A percentile compares a stretch with the other conserved stretches of the same genome.
phyloP scores from a whole-genome alignment of 176 grass and related monocot genomes.

The Eremochloa ophiuroides region DNA sequence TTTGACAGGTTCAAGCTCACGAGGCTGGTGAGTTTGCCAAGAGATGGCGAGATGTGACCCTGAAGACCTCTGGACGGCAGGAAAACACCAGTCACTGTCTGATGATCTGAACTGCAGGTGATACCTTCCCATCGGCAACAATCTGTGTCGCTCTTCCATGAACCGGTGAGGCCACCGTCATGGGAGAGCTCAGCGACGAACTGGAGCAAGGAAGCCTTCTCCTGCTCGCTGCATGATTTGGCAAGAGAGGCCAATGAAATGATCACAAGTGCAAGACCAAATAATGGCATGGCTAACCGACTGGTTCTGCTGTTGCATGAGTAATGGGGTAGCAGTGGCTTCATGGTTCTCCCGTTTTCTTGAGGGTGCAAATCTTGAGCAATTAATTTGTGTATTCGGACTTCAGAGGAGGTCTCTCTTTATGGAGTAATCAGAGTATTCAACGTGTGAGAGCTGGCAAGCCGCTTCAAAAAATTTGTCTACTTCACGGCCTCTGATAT shows the following conservation, averaged over 20 bases:
- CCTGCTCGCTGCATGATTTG: constrained; percentile 7
- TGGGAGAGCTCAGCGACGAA: constrained; percentile 20
- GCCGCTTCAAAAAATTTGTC: not conserved
- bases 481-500: not conserved
- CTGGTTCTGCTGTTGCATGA: not conserved
- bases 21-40: constrained; percentile 22
- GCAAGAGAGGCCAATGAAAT: not conserved
- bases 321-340: not conserved
- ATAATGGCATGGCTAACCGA: not conserved
- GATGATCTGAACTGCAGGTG: constrained; percentile 7
- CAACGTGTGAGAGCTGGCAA: not conserved
- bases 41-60: constrained; percentile 26
- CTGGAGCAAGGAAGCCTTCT: constrained; percentile 31
- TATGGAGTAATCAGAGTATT: not conserved
- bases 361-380: not conserved
- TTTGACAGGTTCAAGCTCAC: constrained; percentile 15
- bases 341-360: not conserved
- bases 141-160: constrained; percentile 7
- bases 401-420: not conserved
- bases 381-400: not conserved
- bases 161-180: not conserved
- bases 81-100: not conserved
- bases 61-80: constrained; percentile 21
- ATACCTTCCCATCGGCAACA: constrained; percentile 52
- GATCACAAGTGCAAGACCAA: not conserved